phyloP scores from a whole-genome alignment of 2,329 filamentous ascomycete species.

The Diaporthe vexans region DNA sequence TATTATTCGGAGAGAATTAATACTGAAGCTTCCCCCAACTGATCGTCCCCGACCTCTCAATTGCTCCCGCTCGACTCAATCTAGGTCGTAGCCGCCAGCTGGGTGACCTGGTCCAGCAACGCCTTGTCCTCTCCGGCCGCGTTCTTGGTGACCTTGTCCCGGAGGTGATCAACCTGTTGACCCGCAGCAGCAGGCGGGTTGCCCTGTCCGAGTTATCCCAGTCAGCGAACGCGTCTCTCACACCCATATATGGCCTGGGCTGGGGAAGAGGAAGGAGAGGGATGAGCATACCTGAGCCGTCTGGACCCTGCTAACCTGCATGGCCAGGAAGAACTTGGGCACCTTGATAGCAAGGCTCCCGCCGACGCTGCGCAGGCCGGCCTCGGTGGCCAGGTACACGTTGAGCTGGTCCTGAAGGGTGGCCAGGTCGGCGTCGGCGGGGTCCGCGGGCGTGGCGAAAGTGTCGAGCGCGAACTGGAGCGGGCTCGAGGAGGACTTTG shows the following conservation, averaged over 20 bases:
- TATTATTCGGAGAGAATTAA: not conserved
- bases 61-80: not conserved
- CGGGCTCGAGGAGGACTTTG: conserved; percentile 59
- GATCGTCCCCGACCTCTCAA: not conserved
- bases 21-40: not conserved
- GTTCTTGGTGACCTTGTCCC: conserved; percentile 71
- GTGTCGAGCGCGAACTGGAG: conserved; percentile 67
- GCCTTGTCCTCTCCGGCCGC: conserved; percentile 62
- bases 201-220: conserved; percentile 54
- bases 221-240: not conserved
- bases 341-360: conserved; percentile 70
- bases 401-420: conserved; percentile 68
- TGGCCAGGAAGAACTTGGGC: conserved; percentile 73
- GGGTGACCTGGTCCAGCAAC: conserved; percentile 67
- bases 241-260: not conserved
- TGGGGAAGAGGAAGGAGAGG: no score
- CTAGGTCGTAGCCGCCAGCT: conserved; percentile 48
- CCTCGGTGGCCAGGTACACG: conserved; percentile 72
- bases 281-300: conserved; percentile 58
- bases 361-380: conserved; percentile 66
- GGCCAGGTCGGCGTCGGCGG: conserved; percentile 63
- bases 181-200: conserved; percentile 60
- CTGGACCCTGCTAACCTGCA: conserved; percentile 71
- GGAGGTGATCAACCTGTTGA: conserved; percentile 68
- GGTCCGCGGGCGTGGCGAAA: conserved; percentile 65